A percentile compares a stretch with the other conserved stretches of the same genome.
phyloP scores from a whole-genome alignment of 1,284 basidiomycete genomes.

The Boletus sp. region DNA sequence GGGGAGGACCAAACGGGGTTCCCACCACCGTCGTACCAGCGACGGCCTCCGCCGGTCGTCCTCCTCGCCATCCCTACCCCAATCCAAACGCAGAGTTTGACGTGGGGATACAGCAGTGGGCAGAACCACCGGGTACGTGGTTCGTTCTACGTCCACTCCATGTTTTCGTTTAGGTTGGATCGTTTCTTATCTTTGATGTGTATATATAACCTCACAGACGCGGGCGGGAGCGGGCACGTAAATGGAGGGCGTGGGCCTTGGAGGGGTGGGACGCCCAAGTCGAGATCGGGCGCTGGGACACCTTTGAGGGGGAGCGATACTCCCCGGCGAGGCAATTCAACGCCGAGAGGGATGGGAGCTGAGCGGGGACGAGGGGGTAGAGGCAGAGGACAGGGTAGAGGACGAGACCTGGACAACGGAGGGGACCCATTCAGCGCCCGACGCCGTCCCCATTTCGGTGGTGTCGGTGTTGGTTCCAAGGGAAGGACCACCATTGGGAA shows the following conservation, averaged over 20 bases:
- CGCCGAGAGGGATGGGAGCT: slow-evolving; percentile 22
- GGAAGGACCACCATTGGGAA: slow-evolving; percentile 18
- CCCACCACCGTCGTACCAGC: not conserved
- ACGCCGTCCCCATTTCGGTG: slow-evolving; percentile 8
- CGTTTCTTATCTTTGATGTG: slow-evolving; percentile 6
- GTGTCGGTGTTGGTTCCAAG: not conserved
- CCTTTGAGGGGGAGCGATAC: slow-evolving; percentile 9
- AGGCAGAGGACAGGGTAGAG: slow-evolving; percentile 27
- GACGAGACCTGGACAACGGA: not conserved
- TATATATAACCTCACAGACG: slow-evolving; percentile 4
- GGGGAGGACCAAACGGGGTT: slow-evolving; percentile 2
- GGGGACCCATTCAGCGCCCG: not conserved
- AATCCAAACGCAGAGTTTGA: slow-evolving; percentile 21
- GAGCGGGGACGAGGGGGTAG: slow-evolving; percentile 23
- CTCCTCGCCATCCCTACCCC: slow-evolving; percentile 6
- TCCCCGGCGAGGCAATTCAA: slow-evolving; percentile 12
- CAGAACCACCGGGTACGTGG: slow-evolving; percentile 3
- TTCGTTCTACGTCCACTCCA: no score
- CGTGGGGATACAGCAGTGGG: slow-evolving; percentile 22
- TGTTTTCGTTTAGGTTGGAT: not conserved
- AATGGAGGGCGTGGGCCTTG: slow-evolving; percentile 4
- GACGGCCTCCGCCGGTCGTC: not conserved
- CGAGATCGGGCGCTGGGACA: slow-evolving; percentile 15
- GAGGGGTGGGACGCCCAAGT: slow-evolving; percentile 4
- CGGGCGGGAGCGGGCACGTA: not conserved